Percentiles rank a stretch among this genome's conserved stretches.
Conservation (phyloP, 495 filamentous ascomycete genomes). For the Letharia columbiana region DNA sequence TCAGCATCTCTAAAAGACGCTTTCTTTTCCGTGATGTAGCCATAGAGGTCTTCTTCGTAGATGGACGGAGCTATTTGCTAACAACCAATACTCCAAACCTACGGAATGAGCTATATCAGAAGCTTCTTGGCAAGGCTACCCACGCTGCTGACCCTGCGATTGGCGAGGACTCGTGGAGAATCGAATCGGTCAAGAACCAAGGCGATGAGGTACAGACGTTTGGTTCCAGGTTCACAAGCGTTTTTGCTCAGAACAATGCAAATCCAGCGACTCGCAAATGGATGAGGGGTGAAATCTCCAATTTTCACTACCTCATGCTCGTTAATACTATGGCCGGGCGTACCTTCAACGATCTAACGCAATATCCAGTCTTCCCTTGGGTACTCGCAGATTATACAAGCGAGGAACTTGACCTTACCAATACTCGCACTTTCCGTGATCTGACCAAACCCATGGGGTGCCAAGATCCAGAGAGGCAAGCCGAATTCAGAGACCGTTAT, state of each 20-base stretch:
- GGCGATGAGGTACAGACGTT: constrained; percentile 77
- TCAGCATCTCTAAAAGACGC: constrained; percentile 92
- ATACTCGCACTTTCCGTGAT: constrained; percentile 81
- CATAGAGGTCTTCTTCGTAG: constrained; percentile 91
- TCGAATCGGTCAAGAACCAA: constrained; percentile 72
- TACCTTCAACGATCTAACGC: constrained; percentile 96
- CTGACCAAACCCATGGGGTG: constrained; percentile 94
- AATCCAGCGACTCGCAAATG: constrained; percentile 85
- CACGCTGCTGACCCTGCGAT: constrained; percentile 54
- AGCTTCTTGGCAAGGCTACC: constrained; percentile 66
- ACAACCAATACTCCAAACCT: constrained; percentile 63
- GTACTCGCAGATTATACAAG: constrained; percentile 92
- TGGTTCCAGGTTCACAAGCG: constrained; percentile 87
- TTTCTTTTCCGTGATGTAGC: constrained; percentile 95
- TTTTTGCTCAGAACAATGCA: constrained; percentile 65
- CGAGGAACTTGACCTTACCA: constrained; percentile 79
- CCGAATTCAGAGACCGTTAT: constrained; percentile 74
- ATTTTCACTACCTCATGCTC: constrained; percentile 97
- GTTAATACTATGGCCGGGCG: constrained; percentile 95
- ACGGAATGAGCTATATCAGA: constrained; percentile 70
- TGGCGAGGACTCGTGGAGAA: constrained; percentile 71
- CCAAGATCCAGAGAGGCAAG: constrained; percentile 66
- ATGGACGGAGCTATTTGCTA: constrained; percentile 88
- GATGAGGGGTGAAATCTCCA: constrained; percentile 90
- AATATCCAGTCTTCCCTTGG: constrained; percentile 98